Evolutionary conservation across 2,329 filamentous ascomycete species (phyloP).

Genomic region (Colletotrichum aenigma): DNA sequence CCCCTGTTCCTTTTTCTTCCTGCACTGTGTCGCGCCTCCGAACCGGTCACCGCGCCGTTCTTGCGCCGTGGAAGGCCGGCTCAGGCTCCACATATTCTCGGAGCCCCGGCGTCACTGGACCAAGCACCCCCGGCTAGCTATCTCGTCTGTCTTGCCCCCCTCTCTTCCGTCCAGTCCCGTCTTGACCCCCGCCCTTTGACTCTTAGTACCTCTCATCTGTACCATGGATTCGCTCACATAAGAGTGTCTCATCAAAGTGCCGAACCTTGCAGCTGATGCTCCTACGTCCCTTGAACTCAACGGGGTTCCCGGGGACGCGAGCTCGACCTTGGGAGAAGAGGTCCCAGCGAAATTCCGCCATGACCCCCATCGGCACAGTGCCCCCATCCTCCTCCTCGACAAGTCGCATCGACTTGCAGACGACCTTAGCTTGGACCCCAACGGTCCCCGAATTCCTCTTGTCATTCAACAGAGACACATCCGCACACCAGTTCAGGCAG

Average conservation of each 20-base stretch:
- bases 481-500: background rate
- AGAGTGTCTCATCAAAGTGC: conserved; percentile 13
- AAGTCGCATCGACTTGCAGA: background rate
- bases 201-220: background rate
- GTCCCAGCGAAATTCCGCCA: background rate
- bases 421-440: conserved; percentile 1
- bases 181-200: background rate
- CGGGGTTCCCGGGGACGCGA: background rate
- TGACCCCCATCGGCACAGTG: conserved; percentile 6
- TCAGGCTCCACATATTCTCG: background rate
- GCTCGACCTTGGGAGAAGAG: background rate
- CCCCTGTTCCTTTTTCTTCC: background rate
- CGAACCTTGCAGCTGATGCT: conserved; percentile 18
- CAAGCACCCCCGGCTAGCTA: background rate
- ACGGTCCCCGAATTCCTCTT: background rate
- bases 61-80: background rate
- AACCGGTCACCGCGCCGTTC: background rate
- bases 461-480: background rate
- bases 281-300: background rate
- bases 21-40: background rate
- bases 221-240: background rate
- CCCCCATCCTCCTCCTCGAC: background rate
- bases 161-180: background rate
- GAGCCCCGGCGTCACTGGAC: background rate
- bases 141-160: background rate